Conservation (phyloP, 768 basidiomycete species). For the Stropharia rugosoannulata region DNA sequence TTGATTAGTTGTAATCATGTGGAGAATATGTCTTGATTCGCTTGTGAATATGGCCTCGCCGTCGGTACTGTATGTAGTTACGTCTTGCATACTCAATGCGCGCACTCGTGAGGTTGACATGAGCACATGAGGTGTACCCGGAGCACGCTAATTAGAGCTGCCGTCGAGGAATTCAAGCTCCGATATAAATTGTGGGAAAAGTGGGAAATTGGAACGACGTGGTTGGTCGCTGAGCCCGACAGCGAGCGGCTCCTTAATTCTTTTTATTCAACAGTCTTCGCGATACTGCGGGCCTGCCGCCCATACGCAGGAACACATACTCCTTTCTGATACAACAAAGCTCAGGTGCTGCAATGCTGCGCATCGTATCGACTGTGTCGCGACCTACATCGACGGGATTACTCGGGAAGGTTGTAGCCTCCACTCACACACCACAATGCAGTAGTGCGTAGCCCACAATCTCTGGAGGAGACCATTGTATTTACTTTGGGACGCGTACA, state of each 20-base stretch:
- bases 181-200: slow-evolving; percentile 34
- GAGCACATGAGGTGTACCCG: background rate
- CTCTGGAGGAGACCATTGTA: background rate
- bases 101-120: no score
- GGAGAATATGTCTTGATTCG: no score
- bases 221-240: slow-evolving; percentile 45
- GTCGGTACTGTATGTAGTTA: no score
- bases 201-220: slow-evolving; percentile 37
- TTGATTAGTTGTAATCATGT: background rate
- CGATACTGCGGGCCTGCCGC: slow-evolving; percentile 31
- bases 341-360: slow-evolving; percentile 49
- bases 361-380: slow-evolving; percentile 60
- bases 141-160: background rate
- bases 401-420: slow-evolving; percentile 61
- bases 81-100: no score
- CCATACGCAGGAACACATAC: slow-evolving; percentile 24
- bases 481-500: slow-evolving; percentile 5
- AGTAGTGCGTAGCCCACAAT: slow-evolving; percentile 20
- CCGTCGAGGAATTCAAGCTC: slow-evolving; percentile 19
- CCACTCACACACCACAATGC: slow-evolving; percentile 31
- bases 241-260: slow-evolving; percentile 38
- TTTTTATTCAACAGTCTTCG: slow-evolving; percentile 26
- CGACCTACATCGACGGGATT: slow-evolving; percentile 66
- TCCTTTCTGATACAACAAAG: slow-evolving; percentile 16
- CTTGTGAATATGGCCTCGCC: no score